Base-by-base conservation (phyloP, 257 asterid species). In the Euphrasia confusa region DNA sequence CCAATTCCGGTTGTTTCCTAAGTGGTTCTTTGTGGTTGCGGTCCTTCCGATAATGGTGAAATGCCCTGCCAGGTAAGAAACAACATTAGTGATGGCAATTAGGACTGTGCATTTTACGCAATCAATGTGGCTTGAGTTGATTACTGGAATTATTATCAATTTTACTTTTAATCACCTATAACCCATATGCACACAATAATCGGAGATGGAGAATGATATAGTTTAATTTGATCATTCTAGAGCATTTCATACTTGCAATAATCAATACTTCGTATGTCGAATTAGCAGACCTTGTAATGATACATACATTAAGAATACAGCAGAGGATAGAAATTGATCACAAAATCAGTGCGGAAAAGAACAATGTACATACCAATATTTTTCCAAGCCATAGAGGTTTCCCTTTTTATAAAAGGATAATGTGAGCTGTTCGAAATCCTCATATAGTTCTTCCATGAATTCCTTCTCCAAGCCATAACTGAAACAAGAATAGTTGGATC, bases 391-490 rank as follows among this genome's bases (percentile, higher is more conserved):
- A 57, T 90, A 90, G 58, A 87, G 84, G 78, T 77, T 80, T 37
- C 89, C 97, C 60, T 65, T 74, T 55, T 71, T 78, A 79, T 82
- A 84, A 69, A 77, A 81, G 67, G 81, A 89, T 13, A 89, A 80
- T 4, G 88, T 71, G 71, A 84, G 67, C 71, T 77, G 77, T 71
- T 89, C 92, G 17, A 89, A 89, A 83, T 89, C 95, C 59, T 71
- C 81, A 11, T 89, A 89, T 12, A 89, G 77, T 33, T 84, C 94
- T 59, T 56, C 80, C 60, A 78, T 84, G 68, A 84, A 86, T 55
- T 84, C 91, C 78, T 84, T 86, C 79, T 89, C 97, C 79, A 89
- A 73, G 61, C 95, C 95, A 75, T 86, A 86, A 79, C 97, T 89
- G 75, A 60, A 73, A 62, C 58, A 67, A 60, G 58, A 13, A 26